Conservation (phyloP, 1,284 basidiomycete genomes). For the Hemileia vastatrix region DNA sequence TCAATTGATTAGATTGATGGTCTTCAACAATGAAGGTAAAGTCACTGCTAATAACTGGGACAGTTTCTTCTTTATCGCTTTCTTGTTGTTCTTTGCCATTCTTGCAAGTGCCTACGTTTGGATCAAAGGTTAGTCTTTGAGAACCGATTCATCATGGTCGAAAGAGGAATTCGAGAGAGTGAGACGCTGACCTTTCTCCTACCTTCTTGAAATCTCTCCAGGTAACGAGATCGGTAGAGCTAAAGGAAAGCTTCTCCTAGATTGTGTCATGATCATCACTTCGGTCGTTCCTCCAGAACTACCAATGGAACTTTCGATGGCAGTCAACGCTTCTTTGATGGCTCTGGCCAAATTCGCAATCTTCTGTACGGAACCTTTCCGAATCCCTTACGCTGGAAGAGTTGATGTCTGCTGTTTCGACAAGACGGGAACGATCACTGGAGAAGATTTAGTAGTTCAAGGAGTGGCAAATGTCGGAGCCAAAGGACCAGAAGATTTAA, state of each 20-base stretch:
- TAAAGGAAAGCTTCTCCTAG: slow-evolving; percentile 42
- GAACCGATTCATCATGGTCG: not conserved
- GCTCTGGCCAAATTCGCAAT: slow-evolving; percentile 40
- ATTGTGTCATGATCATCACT: slow-evolving; percentile 44
- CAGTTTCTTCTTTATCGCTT: slow-evolving; percentile 42
- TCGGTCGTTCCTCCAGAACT: slow-evolving; percentile 43
- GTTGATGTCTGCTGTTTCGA: slow-evolving; percentile 45
- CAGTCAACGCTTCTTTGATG: slow-evolving; percentile 43
- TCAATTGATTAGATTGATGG: slow-evolving; percentile 90
- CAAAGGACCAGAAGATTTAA: slow-evolving; percentile 24
- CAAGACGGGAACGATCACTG: slow-evolving; percentile 44
- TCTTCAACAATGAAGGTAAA: slow-evolving; percentile 70
- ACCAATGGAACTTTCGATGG: slow-evolving; percentile 44
- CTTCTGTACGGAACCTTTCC: slow-evolving; percentile 45
- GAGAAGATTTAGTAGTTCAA: slow-evolving; percentile 39
- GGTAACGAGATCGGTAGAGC: slow-evolving; percentile 38
- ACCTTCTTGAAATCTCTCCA: too few relatives aligned
- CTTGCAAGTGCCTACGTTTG: slow-evolving; percentile 41
- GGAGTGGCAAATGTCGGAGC: slow-evolving; percentile 33
- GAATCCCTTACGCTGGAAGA: slow-evolving; percentile 42
- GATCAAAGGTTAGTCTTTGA: slow-evolving; percentile 29
- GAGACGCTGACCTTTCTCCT: not conserved
- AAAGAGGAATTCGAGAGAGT: not conserved
- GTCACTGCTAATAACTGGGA: slow-evolving; percentile 43
- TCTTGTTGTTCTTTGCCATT: slow-evolving; percentile 42